A percentile compares a stretch with the other conserved stretches of the same genome.
Conservation (phyloP, 768 basidiomycete species). For the Xerocomellus intermedius region DNA sequence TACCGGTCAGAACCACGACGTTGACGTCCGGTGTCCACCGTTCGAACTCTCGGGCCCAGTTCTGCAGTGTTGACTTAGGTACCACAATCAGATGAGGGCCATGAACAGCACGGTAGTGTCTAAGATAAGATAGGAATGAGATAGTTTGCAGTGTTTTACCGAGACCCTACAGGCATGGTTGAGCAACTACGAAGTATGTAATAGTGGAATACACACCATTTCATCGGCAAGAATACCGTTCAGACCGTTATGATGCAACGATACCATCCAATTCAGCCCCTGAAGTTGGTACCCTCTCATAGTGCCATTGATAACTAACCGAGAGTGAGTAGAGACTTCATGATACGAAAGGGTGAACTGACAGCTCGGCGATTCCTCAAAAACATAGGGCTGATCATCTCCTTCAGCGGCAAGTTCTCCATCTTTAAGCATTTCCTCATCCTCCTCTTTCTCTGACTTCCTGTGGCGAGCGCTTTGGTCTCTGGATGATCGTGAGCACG, state of each 20-base stretch:
- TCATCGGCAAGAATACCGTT: conserved; percentile 98
- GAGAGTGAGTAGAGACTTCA: conserved; percentile 2
- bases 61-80: conserved; percentile 97
- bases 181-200: not conserved
- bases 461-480: conserved; percentile 81
- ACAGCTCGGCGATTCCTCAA: conserved; percentile 94
- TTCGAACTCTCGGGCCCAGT: conserved; percentile 93
- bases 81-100: conserved; percentile 96
- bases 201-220: conserved; percentile 54
- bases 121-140: conserved; percentile 93
- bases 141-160: conserved; percentile 99
- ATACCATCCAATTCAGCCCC: conserved; percentile 97
- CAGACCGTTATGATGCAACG: conserved; percentile 91
- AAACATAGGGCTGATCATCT: conserved; percentile 89
- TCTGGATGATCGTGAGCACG: conserved; percentile 37
- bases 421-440: conserved; percentile 90
- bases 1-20: conserved; percentile 77
- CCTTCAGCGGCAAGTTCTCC: conserved; percentile 77
- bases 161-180: conserved; percentile 62
- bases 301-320: conserved; percentile 75
- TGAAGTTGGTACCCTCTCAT: conserved; percentile 97
- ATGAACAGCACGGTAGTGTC: conserved; percentile 67
- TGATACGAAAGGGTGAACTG: conserved; percentile 13
- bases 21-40: conserved; percentile 90
- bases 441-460: conserved; percentile 98